Evolutionary conservation across 805 yeast species (phyloP), one percentile per base, ranked within the genome.

Genomic region (Candida morakotiae): DNA sequence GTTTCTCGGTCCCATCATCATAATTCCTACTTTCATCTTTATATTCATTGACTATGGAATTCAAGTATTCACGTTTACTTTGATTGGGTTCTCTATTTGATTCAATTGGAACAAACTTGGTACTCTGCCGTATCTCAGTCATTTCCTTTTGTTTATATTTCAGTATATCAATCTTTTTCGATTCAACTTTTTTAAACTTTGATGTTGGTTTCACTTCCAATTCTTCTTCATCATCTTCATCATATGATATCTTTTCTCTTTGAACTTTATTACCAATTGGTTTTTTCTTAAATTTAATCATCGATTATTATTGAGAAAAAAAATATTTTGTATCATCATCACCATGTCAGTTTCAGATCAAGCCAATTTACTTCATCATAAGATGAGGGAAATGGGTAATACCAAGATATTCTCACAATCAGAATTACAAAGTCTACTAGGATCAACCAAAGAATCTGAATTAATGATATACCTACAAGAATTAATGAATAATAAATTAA

Each of bases 321-420:
- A 24, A 24, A 24, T 6, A 24, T 6, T 24, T 11, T 24, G 14
- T 13, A 16, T 8, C 4, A 7, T 9, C 17, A 24, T n/a, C 38
- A 6, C 28, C 28, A 52, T 46, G 62, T 35, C 51, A 9, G 56
- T 56, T 17, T 58, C 68, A 6, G 73, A 67, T 22, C 60, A 55
- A 32, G 87, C 94, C 0, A 64, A 65, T 40, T 58, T 55, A 35
- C 71, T 88, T 39, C 89, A 88, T 53, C 59, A 55, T 35, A 66
- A 68, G 43, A 87, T 88, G 95, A 60, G 77, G 44, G 68, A 64
- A 40, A 58, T 64, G 27, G 70, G 73, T 0, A 49, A 73, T 0
- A 64, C 71, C 16, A 67, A 75, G 10, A 56, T 80, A 22, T 88
- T 72, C 58, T 59, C 79, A 5, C 96, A 88, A 58, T 68, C 67